Base-by-base conservation (phyloP, 179 eudicot genomes). In the Silene vulgaris region DNA sequence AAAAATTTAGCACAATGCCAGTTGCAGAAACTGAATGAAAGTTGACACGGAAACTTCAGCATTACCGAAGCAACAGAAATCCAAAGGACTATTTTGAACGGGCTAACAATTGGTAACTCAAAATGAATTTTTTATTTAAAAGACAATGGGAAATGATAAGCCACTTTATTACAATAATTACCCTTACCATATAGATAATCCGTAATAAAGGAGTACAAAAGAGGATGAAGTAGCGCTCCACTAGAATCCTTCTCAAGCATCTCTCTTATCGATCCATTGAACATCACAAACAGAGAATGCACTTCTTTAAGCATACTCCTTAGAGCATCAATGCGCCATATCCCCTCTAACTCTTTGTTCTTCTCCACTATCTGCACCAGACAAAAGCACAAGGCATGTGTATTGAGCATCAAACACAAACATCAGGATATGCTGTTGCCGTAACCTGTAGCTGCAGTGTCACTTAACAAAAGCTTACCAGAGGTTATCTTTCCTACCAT, bases 11-110 rank as follows among this genome's bases (percentile, higher is more conserved):
- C 90, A 86, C 83, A 80, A 85, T 84, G 80, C 90, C 86, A 87
- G 85, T 72, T 78, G 87, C 85, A 87, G 81, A 85, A 87, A 87
- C 84, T 80, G 86, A 86, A 86, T 72, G 85, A 84, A 88, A 87
- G 82, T 79, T 82, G 88, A 89, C 80, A 90, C 83, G 82, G 92
- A 87, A 86, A 85, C 90, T 84, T 86, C 92, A 88, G 89, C 90
- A 88, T 89, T 92, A 92, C 97, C 96, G 89, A 94, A 88, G 97
- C 98, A 92, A 90, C 97, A 92, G 84, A 86, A 88, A 78, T 90
- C 97, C 94, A 89, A 86, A 85, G 88, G 89, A 86, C 88, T 87
- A 90, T 86, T 87, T 94, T 88, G 88, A 89, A 87, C 76, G 88
- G 84, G 96, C 98, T 93, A 97, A 84, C 93, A 93, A 91, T 91